Percentiles rank a stretch among this genome's conserved stretches.
Evolutionary conservation across 768 basidiomycete species (phyloP).

Genomic region (Macrolepiota albuminosa): DNA sequence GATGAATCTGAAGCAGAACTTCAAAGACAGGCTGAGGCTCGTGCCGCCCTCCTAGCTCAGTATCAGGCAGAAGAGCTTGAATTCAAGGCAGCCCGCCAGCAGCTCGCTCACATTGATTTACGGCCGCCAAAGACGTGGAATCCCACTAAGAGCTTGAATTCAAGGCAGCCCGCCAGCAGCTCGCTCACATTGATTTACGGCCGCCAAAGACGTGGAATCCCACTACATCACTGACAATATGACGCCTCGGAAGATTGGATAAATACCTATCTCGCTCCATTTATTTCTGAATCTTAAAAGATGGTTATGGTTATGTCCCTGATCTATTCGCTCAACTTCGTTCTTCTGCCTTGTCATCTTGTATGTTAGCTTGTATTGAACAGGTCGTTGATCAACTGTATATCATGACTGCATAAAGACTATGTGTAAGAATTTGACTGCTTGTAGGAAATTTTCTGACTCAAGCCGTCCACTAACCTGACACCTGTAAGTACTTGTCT

Average conservation of each 20-base stretch:
- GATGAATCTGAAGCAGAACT: conserved; percentile 90
- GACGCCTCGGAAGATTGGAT: conserved; percentile 16
- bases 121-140: conserved; percentile 78
- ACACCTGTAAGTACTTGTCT: not conserved
- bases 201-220: conserved; percentile 77
- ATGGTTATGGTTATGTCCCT: conserved; percentile 1
- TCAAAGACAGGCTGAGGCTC: conserved; percentile 80
- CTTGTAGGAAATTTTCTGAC: not conserved
- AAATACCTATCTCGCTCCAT: not conserved
- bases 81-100: conserved; percentile 75
- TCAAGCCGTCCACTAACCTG: not conserved
- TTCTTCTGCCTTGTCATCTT: conserved; percentile 2
- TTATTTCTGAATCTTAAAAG: not conserved
- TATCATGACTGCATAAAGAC: conserved; percentile 3
- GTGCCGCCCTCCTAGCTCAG: conserved; percentile 74
- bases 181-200: conserved; percentile 66
- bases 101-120: conserved; percentile 68
- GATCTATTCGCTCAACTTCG: conserved; percentile 9
- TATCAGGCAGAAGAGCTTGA: conserved; percentile 76
- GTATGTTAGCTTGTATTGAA: conserved; percentile 10
- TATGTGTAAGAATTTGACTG: not conserved
- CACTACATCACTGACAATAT: conserved; percentile 33
- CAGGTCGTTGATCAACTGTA: conserved; percentile 7
- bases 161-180: conserved; percentile 73
- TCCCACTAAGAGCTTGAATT: conserved; percentile 71